phyloP scores from a whole-genome alignment of 495 filamentous ascomycete genomes.

The Cenococcum geophilum region DNA sequence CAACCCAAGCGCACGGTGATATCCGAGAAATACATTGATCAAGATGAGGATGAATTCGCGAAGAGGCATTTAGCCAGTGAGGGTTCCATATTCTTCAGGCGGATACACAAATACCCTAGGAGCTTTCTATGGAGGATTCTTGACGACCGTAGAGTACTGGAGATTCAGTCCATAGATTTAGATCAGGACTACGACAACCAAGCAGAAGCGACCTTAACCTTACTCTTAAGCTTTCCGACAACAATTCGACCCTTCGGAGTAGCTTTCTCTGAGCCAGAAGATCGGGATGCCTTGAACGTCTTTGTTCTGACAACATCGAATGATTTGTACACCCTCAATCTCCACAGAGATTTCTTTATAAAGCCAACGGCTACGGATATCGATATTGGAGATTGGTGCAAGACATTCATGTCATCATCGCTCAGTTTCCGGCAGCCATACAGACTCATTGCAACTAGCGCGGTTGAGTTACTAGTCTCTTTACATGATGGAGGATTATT shows the following conservation, averaged over 20 bases:
- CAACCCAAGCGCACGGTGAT: conserved; percentile 35
- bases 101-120: conserved; percentile 64
- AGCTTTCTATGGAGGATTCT: conserved; percentile 87
- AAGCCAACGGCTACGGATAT: conserved; percentile 60
- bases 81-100: conserved; percentile 78
- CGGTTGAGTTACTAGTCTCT: conserved; percentile 68
- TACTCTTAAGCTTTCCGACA: conserved; percentile 70
- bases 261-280: conserved; percentile 70
- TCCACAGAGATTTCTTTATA: conserved; percentile 76
- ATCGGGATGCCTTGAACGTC: conserved; percentile 69
- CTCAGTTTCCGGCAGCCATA: conserved; percentile 72
- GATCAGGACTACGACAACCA: conserved; percentile 58
- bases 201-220: conserved; percentile 61
- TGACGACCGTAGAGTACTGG: conserved; percentile 70
- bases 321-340: conserved; percentile 70
- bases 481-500: conserved; percentile 78
- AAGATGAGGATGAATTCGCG: conserved; percentile 70
- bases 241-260: conserved; percentile 67
- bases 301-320: conserved; percentile 74
- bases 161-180: conserved; percentile 76
- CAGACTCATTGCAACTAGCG: conserved; percentile 65
- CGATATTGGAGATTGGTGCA: conserved; percentile 69
- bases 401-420: conserved; percentile 60
- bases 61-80: conserved; percentile 66
- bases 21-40: conserved; percentile 45